Base-by-base conservation (phyloP, 805 yeast species). In the Millerozyma miso region DNA sequence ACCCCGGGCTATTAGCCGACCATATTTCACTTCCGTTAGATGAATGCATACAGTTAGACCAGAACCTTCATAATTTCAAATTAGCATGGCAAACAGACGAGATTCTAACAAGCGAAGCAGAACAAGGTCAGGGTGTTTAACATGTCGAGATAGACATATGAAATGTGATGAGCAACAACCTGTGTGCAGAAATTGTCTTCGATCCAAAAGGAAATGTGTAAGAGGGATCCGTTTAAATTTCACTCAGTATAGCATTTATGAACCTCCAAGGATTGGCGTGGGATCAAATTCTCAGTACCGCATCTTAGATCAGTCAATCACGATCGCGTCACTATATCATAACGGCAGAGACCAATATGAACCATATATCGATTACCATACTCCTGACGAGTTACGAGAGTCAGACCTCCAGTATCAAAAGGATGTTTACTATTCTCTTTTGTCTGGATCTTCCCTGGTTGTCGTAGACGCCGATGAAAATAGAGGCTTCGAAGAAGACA, bases 91-190 rank as follows among this genome's bases (percentile, higher is more conserved):
- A 13, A 57, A 54, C 37, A 58, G 55, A 43, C 50, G 60, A 39
- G 51, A 51, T 37, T 53, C 55, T 15, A 35, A 38, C 13, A 68
- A 67, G 44, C 51, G 63, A 43, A 64, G 65, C 40, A 56, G 75
- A 50, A 67, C 74, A 10, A 57, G 75, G 40, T 66, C 72, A 7
- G 85, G 85, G 13, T 79, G 85, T 54, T 59, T 76, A 40, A 79
- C 82, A 8, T 81, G 87, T 52, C 74, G 86, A 41, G 77, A 79
- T 45, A 69, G 86, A 35, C 81, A 82, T 58, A 78, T 81, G 67
- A 81, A 80, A 54, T 81, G 87, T 59, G 86, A 81, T 53, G 84
- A 79, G 55, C 74, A 70, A 33, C 73, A 73, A 42, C 87, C 87
- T 1, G 74, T 74, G 29, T 81, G 87, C 57, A 67, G 72, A 33